Base-by-base conservation (phyloP, 805 yeast genomes). In the Scheffersomyces stipitis region DNA sequence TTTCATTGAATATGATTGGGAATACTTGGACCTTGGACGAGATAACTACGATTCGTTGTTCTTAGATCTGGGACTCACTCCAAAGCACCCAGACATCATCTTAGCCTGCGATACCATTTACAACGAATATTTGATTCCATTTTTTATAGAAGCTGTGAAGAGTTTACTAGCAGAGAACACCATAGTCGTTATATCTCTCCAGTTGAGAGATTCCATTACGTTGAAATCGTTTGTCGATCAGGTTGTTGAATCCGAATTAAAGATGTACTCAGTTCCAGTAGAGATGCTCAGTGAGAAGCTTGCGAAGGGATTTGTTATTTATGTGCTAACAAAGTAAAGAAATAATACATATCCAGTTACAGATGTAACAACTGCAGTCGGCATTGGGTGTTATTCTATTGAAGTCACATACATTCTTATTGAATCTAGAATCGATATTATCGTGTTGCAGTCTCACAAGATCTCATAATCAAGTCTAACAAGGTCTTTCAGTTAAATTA, bases 101-200 rank as follows among this genome's bases (percentile, higher is more conserved):
- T 49, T 82, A 7, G 84, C 85, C 0, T 77, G 82, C 47, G 89
- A 82, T 50, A 75, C 86, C 4, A 69, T 82, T 3, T 82, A 82
- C 59, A 82, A 82, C 48, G 83, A 77, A 37, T 81, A 62, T 45
- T 56, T 83, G 29, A 69, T 81, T 3, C 73, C 71, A 0, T 69
- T 58, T 38, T 71, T 82, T 40, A 56, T 80, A 12, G 51, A 55
- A 4, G 66, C 85, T 0, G 26, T 78, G 15, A 49, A 52, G 16
- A 34, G 40, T 17, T 41, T 76, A 15, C 54, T 73, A 54, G 39
- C 37, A 0, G 33, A 56, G 0, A 56, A 75, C 0, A 65, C 63
- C 3, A 62, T 66, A 0, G 48, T 74, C 2, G 48, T 81, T 1
- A 74, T 74, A 0, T 54, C 58, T 1, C 50, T 81, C 33, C 87